A percentile compares a stretch with the other conserved stretches of the same genome.
phyloP scores from a whole-genome alignment of 2,329 filamentous ascomycete genomes.

The Phaeosphaeriaceae sp. region DNA sequence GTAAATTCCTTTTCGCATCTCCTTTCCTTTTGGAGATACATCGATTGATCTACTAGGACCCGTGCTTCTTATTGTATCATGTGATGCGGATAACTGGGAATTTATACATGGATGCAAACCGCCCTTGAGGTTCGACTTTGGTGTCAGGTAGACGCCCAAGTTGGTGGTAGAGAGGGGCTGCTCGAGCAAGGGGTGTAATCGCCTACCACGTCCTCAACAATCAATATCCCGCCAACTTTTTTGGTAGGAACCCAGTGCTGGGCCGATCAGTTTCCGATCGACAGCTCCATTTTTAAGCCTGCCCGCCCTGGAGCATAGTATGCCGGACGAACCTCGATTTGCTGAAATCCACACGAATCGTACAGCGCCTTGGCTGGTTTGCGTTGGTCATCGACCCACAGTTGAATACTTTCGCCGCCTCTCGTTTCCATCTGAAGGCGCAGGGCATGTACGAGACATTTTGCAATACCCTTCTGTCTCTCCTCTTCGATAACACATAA shows the following conservation, averaged over 20 bases:
- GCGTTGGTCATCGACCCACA: slow-evolving; percentile 60
- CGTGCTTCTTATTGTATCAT: too few species aligned
- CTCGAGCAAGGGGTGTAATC: slow-evolving; percentile 39
- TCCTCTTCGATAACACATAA: slow-evolving; percentile 56
- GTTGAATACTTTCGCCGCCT: slow-evolving; percentile 56
- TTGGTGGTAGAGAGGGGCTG: slow-evolving; percentile 15
- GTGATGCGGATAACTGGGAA: too few species aligned
- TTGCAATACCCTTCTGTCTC: slow-evolving; percentile 56
- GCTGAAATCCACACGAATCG: slow-evolving; percentile 53
- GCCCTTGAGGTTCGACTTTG: background rate
- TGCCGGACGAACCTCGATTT: slow-evolving; percentile 54
- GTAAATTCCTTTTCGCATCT: slow-evolving; percentile 7
- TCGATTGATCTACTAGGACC: too few species aligned
- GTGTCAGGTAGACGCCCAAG: background rate
- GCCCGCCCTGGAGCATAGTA: slow-evolving; percentile 60
- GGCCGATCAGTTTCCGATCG: slow-evolving; percentile 20
- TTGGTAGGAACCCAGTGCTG: background rate
- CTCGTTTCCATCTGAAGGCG: slow-evolving; percentile 51
- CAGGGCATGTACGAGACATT: slow-evolving; percentile 53
- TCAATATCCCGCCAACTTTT: slow-evolving; percentile 16
- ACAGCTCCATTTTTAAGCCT: slow-evolving; percentile 45
- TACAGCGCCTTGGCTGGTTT: slow-evolving; percentile 55
- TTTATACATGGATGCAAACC: background rate
- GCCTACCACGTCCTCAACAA: slow-evolving; percentile 29
- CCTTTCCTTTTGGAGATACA: too few species aligned